phyloP scores from a whole-genome alignment of 2,329 filamentous ascomycete genomes.

The Claviceps pusilla region DNA sequence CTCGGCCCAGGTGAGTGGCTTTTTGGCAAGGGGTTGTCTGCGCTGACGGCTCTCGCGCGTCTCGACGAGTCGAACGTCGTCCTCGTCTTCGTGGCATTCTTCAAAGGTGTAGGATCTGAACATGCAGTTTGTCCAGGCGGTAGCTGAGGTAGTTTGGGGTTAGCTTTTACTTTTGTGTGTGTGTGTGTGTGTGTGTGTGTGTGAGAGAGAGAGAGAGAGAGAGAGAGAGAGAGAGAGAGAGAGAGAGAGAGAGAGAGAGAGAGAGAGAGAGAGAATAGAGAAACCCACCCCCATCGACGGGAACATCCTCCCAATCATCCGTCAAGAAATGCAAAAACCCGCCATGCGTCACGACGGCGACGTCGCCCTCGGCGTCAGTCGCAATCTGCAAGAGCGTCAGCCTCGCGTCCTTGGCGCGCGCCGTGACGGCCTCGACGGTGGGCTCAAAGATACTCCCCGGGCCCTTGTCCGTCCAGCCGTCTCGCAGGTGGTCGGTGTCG shows the following conservation, averaged over 20 bases:
- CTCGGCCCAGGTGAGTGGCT: conserved; percentile 29
- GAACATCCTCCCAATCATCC: conserved; percentile 57
- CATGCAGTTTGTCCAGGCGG: conserved; percentile 62
- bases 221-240: neutral
- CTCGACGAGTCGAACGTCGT: conserved; percentile 32
- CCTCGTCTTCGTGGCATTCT: conserved; percentile 33
- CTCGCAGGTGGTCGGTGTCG: conserved; percentile 45
- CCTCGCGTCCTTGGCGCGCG: conserved; percentile 46
- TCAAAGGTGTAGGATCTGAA: conserved; percentile 52
- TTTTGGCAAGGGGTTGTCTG: conserved; percentile 24
- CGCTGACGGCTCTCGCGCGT: conserved; percentile 32
- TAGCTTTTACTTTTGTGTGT: too few species aligned
- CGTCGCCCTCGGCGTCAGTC: conserved; percentile 37
- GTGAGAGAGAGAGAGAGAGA: neutral
- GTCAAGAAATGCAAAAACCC: conserved; percentile 76
- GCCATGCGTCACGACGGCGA: conserved; percentile 69
- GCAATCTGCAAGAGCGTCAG: conserved; percentile 37
- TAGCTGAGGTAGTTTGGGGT: conserved; percentile 30
- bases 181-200: too few species aligned
- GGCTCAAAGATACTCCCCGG: conserved; percentile 30
- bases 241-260: neutral
- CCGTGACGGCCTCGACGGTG: conserved; percentile 36
- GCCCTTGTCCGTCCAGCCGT: conserved; percentile 59
- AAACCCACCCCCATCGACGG: conserved; percentile 24
- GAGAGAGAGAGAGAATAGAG: neutral